Evolutionary conservation across 352 stramenopile species (phyloP).

Genomic region (Pythium dissimile): DNA sequence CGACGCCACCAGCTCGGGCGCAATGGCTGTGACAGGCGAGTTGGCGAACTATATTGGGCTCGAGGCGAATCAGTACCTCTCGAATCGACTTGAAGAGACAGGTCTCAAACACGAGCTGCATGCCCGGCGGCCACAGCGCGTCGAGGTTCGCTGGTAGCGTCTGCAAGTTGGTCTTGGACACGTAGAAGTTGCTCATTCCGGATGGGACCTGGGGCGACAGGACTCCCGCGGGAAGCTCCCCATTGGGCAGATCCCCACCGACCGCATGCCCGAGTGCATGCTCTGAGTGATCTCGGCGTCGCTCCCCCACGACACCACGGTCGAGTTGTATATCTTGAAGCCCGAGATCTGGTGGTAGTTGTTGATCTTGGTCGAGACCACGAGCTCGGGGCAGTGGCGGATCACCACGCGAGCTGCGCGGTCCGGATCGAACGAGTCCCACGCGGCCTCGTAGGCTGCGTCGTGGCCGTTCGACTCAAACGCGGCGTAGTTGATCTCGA

Average conservation of each 20-base stretch:
- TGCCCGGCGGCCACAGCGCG: not conserved
- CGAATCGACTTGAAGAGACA: conserved; percentile 11
- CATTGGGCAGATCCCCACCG: not conserved
- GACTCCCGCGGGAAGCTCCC: conserved; percentile 1
- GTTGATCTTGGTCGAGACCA: not conserved
- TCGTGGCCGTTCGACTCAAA: conserved; percentile 6
- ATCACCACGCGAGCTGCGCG: conserved; percentile 1
- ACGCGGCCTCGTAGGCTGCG: not conserved
- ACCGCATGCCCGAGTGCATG: not conserved
- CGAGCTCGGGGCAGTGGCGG: conserved; percentile 6
- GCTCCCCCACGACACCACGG: not conserved
- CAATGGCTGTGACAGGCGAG: not conserved
- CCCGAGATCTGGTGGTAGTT: not conserved
- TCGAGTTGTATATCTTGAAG: conserved; percentile 19
- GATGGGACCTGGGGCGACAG: not conserved
- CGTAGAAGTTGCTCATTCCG: not conserved
- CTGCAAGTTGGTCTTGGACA: conserved; percentile 3
- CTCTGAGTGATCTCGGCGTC: not conserved
- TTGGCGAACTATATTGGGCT: conserved; percentile 1
- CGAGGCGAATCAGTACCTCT: not conserved
- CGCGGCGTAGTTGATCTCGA: conserved; percentile 10
- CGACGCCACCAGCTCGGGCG: conserved; percentile 1
- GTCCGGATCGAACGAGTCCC: conserved; percentile 1
- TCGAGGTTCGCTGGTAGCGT: conserved; percentile 1
- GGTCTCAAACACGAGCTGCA: conserved; percentile 11